phyloP scores from a whole-genome alignment of 1,139 yeast genomes.

The Yarrowia galli region DNA sequence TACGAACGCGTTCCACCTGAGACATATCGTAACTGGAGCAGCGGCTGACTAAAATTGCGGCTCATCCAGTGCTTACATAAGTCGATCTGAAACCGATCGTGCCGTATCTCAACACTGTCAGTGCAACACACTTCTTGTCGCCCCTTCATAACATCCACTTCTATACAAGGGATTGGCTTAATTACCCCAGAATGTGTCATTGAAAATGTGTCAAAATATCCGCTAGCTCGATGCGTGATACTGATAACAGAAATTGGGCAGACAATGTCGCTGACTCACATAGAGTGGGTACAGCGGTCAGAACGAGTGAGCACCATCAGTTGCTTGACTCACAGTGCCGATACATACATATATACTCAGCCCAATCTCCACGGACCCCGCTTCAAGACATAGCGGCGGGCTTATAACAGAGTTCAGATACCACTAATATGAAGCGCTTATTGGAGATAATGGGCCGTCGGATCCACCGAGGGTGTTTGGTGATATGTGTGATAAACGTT shows the following conservation, averaged over 20 bases:
- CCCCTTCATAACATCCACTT: no score
- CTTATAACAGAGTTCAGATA: not conserved
- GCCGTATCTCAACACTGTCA: no score
- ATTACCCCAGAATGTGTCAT: not conserved
- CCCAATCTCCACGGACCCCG: conserved; percentile 4
- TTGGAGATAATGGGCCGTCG: conserved; percentile 17
- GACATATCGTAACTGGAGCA: not conserved
- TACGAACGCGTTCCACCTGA: not conserved
- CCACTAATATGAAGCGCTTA: conserved; percentile 5
- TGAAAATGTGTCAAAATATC: no score
- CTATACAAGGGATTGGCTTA: not conserved
- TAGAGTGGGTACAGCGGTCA: not conserved
- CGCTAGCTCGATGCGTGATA: no score
- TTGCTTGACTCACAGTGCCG: not conserved
- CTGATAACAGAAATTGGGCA: no score
- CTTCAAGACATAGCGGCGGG: not conserved
- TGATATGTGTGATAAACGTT: no score
- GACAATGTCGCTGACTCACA: not conserved
- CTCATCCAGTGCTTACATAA: not conserved
- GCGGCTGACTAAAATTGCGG: not conserved
- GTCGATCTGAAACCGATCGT: not conserved
- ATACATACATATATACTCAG: not conserved
- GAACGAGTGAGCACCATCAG: no score
- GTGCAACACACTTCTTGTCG: no score
- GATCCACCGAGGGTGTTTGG: not conserved